Base-by-base conservation (phyloP, 208 protist species). In the Acanthamoeba triangularis region DNA sequence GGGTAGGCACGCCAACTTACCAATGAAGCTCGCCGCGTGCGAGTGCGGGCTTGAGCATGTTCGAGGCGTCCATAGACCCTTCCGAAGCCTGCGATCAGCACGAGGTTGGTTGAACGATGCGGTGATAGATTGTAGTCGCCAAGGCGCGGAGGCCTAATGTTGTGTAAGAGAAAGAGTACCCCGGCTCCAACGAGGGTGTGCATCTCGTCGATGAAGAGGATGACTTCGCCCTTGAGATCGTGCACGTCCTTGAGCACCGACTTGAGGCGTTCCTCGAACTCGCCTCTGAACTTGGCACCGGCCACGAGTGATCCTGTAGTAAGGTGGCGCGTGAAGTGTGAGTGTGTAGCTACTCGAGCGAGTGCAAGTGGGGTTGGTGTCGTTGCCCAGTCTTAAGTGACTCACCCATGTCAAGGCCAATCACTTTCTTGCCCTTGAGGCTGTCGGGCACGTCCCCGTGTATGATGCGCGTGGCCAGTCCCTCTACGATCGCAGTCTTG, bases 171-270 rank as follows among this genome's bases (percentile, higher is more conserved):
- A 16, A 49, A 93, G 8, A 1, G 82, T 93, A 96, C 96, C 54
- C 97, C 99, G 20, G 99, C 99, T 54, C 99, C 99, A 20, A 99
- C 97, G 5, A 99, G 96, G 13, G 98, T 99, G 98, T 99, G 99
- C 85, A 99, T 98, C 97, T 99, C 99, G 96, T 99, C 99, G 97
- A 99, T 99, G 97, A 99, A 99, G 54, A 99, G 97, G 76, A 99
- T 99, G 84, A 99, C 98, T 82, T 98, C 98, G 33, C 99, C 99
- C 33, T 99, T 96, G 5, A 98, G 96, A 20, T 99, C 98, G 85
- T 99, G 98, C 11, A 99, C 99, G 94, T 99, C 99, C 94, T 99
- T 99, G n/a, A 99, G 97, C 25, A 99, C 99, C 0, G 98, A 98
- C 98, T 99, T 99, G 41, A 99, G 98, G 14, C 99, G 98, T 96